These are phyloP conservation scores for Globisporangium viniferum DNA, from an alignment of 352 stramenopile genomes.

Conservation along the genomic window DNA sequence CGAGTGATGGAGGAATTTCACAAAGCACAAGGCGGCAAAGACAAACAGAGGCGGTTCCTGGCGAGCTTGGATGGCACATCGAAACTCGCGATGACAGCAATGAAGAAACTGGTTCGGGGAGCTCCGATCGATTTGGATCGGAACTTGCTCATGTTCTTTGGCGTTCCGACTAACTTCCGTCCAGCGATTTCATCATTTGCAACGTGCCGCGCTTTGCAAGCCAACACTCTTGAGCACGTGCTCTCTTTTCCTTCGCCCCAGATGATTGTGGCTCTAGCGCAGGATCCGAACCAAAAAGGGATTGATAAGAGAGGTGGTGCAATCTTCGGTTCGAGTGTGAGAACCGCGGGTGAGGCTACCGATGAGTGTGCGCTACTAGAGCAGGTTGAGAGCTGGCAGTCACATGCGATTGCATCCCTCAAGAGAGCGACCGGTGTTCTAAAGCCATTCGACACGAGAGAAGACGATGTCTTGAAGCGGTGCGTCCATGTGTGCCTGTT, in stretches of 20 bases:
- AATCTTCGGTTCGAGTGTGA: conserved; percentile 21
- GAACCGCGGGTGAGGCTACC: conserved; percentile 22
- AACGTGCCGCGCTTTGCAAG: conserved; percentile 40
- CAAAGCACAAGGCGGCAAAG: conserved; percentile 28
- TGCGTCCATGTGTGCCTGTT: conserved; percentile 81
- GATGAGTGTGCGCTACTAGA: conserved; percentile 44
- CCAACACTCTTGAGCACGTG: conserved; percentile 64
- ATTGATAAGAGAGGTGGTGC: conserved; percentile 29
- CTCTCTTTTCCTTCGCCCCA: conserved; percentile 72
- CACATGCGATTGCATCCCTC: conserved; percentile 71
- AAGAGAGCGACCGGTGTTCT: conserved; percentile 68
- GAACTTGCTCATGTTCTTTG: conserved; percentile 72
- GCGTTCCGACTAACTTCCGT: conserved; percentile 76
- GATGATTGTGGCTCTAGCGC: conserved; percentile 50
- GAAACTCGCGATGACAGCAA: conserved; percentile 51
- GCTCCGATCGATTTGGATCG: conserved; percentile 63
- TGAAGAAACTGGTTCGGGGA: conserved; percentile 75
- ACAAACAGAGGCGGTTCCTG: conserved; percentile 35
- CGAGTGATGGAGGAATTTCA: conserved; percentile 60
- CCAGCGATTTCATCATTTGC: conserved; percentile 57
- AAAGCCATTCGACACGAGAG: conserved; percentile 72
- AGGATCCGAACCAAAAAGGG: conserved; percentile 25
- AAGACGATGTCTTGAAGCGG: conserved; percentile 74
- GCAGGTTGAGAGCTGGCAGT: conserved; percentile 48
- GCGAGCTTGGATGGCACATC: conserved; percentile 40